Conservation (phyloP, 495 filamentous ascomycete genomes). For the Hypomontagnella submonticulosa region DNA sequence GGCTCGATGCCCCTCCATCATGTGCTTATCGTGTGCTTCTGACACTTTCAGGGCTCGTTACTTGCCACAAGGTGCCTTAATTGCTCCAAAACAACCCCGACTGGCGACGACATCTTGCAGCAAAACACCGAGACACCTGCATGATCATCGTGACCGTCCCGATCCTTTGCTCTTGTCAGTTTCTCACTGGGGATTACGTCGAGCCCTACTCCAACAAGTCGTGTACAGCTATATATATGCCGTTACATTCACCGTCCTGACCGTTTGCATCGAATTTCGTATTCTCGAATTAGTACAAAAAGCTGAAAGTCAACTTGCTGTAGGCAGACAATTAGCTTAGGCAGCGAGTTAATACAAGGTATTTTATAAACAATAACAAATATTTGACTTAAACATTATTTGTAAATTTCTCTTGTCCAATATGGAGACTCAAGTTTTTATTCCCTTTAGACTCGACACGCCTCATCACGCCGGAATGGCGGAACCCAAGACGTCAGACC, state of each 20-base stretch:
- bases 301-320: background rate
- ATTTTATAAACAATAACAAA: constrained; percentile 10
- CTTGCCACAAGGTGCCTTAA: constrained; percentile 22
- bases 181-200: background rate
- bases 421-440: constrained; percentile 46
- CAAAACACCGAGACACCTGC: constrained; percentile 3
- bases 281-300: background rate
- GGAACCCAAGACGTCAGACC: constrained; percentile 47
- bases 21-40: constrained; percentile 27
- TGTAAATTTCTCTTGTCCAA: constrained; percentile 1
- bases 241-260: background rate
- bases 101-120: constrained; percentile 41
- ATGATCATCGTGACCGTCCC: constrained; percentile 17
- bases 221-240: constrained; percentile 17
- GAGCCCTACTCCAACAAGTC: background rate
- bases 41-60: background rate
- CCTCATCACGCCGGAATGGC: constrained; percentile 12
- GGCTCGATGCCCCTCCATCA: constrained; percentile 23
- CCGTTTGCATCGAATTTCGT: background rate
- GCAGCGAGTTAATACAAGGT: constrained; percentile 32
- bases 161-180: constrained; percentile 7
- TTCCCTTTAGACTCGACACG: constrained; percentile 39
- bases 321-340: constrained; percentile 9
- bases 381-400: background rate
- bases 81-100: background rate